phyloP scores from a whole-genome alignment of 2,329 filamentous ascomycete species.

The Talaromyces funiculosus region DNA sequence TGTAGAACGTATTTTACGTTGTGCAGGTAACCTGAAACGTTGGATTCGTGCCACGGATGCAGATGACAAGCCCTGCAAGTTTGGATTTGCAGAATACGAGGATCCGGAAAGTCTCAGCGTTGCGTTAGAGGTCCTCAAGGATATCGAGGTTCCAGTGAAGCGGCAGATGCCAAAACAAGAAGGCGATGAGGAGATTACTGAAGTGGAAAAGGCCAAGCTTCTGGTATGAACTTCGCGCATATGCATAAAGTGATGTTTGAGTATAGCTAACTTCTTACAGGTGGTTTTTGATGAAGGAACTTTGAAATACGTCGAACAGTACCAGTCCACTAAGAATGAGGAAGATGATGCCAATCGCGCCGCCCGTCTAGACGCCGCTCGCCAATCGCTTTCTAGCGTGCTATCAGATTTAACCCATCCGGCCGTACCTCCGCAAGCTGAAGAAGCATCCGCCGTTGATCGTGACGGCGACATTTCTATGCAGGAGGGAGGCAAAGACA shows the following conservation, averaged over 20 bases:
- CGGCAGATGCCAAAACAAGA: slow-evolving; percentile 53
- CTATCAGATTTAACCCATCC: slow-evolving; percentile 70
- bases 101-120: slow-evolving; percentile 81
- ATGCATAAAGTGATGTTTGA: not conserved
- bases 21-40: slow-evolving; percentile 72
- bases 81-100: slow-evolving; percentile 94
- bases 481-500: slow-evolving; percentile 58
- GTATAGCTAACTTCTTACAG: slow-evolving; percentile 28
- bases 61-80: slow-evolving; percentile 76
- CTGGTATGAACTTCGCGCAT: slow-evolving; percentile 44
- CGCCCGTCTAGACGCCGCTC: slow-evolving; percentile 64
- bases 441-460: slow-evolving; percentile 48
- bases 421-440: slow-evolving; percentile 41
- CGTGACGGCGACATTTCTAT: slow-evolving; percentile 64
- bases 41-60: slow-evolving; percentile 77
- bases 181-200: slow-evolving; percentile 37
- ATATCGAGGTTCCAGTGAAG: slow-evolving; percentile 75
- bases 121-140: slow-evolving; percentile 76
- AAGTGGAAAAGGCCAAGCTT: slow-evolving; percentile 64
- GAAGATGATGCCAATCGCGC: slow-evolving; percentile 57
- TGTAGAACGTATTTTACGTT: slow-evolving; percentile 69
- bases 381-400: slow-evolving; percentile 60
- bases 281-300: slow-evolving; percentile 75
- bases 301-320: slow-evolving; percentile 77
- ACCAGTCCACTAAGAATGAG: slow-evolving; percentile 62